Conservation (phyloP, 163 green algal genomes). For the Scenedesmus sp. region DNA sequence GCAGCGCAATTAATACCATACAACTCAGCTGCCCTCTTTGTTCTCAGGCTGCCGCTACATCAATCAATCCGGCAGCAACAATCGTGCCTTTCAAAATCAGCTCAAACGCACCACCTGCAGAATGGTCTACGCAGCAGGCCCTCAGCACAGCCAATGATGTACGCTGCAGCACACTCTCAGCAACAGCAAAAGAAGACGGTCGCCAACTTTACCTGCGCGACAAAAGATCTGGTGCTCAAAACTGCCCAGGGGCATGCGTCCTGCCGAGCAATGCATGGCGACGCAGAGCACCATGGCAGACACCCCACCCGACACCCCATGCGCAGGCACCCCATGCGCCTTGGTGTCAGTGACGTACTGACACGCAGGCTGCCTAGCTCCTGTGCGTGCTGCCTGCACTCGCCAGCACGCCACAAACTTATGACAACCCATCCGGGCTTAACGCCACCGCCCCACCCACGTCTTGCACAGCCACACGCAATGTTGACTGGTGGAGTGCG, state of each 20-base stretch:
- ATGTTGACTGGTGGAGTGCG: too few species aligned
- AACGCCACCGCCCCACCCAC: too few species aligned
- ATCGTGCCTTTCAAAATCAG: not conserved
- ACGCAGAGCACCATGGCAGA: not conserved
- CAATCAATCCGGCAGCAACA: not conserved
- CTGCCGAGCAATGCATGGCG: not conserved
- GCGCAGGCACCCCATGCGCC: not conserved
- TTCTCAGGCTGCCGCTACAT: not conserved
- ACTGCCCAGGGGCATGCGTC: not conserved
- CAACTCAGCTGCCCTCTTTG: not conserved
- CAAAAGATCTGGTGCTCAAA: not conserved
- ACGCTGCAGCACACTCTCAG: not conserved
- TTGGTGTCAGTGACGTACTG: not conserved
- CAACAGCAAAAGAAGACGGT: not conserved
- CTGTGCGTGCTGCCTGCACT: too few species aligned
- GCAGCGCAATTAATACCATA: not conserved
- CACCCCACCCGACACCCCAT: not conserved
- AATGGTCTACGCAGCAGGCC: not conserved
- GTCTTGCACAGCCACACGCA: too few species aligned
- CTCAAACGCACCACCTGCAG: not conserved
- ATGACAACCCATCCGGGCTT: too few species aligned
- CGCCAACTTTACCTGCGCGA: not conserved
- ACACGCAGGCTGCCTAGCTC: not conserved
- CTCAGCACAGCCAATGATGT: not conserved
- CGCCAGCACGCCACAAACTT: too few species aligned